Evolutionary conservation across 106 monocot genomes (phyloP).

Genomic region (Apostasia ramifera): DNA sequence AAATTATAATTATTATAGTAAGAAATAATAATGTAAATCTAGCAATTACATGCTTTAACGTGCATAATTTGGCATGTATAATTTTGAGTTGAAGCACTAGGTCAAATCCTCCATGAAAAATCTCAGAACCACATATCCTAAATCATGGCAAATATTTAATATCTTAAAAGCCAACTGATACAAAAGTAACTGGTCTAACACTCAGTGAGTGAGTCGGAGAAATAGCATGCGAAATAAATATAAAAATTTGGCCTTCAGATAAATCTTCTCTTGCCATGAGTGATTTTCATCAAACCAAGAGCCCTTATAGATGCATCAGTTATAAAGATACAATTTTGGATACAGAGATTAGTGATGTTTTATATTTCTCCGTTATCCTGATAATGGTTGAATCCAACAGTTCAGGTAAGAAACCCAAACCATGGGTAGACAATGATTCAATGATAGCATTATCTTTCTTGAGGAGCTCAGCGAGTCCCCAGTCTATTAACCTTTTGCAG

Average conservation of each 20-base stretch:
- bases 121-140: no score
- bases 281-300: slow-evolving; percentile 31
- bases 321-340: slow-evolving; percentile 55
- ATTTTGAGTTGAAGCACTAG: no score
- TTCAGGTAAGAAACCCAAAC: slow-evolving; percentile 54
- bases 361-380: slow-evolving; percentile 38
- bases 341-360: slow-evolving; percentile 39
- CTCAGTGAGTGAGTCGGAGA: no score
- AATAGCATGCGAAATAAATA: slow-evolving; percentile 23
- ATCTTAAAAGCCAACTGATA: no score
- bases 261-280: slow-evolving; percentile 13
- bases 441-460: slow-evolving; percentile 30
- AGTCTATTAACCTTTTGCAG: slow-evolving; percentile 63
- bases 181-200: no score
- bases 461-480: slow-evolving; percentile 44
- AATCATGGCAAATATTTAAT: no score
- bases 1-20: no score
- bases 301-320: slow-evolving; percentile 47
- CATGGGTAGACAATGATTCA: slow-evolving; percentile 41
- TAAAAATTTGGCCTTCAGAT: slow-evolving; percentile 74
- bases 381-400: slow-evolving; percentile 50
- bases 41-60: no score
- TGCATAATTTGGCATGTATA: no score
- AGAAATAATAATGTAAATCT: no score
- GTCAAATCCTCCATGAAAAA: no score